These are phyloP conservation scores for Fusarium brachygibbosum DNA, from an alignment of 2,329 filamentous ascomycete genomes.

Conservation along the genomic window DNA sequence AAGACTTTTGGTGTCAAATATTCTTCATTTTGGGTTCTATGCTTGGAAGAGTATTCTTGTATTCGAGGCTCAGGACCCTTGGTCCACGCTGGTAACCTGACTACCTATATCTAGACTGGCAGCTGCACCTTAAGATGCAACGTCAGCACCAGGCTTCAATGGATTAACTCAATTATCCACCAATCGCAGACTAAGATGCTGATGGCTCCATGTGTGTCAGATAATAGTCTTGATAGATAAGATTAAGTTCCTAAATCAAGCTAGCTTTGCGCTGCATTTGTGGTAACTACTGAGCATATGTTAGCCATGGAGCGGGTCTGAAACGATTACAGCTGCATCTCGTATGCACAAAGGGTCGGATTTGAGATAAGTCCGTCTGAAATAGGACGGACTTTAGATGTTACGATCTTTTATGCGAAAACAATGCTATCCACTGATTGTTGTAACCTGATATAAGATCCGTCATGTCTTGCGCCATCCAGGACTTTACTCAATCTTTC, in stretches of 20 bases:
- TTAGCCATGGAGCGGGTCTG: not conserved
- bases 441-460: slow-evolving; percentile 3
- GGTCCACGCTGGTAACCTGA: no score
- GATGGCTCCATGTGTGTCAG: not conserved
- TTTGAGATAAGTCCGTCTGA: not conserved
- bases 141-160: not conserved
- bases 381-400: not conserved
- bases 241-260: not conserved
- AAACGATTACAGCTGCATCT: not conserved
- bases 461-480: not conserved
- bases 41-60: not conserved
- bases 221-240: not conserved
- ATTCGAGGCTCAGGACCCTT: no score
- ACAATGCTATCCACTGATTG: no score
- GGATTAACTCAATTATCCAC: not conserved
- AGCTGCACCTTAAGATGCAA: not conserved
- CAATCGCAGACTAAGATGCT: not conserved
- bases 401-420: not conserved
- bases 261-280: slow-evolving; percentile 17
- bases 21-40: not conserved
- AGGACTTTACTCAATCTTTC: rapidly evolving
- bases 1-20: not conserved
- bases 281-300: not conserved
- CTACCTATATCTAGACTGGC: not conserved
- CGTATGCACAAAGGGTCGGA: not conserved